A percentile compares a stretch with the other conserved stretches of the same genome.
phyloP scores from a whole-genome alignment of 2,329 filamentous ascomycete genomes.

The Colletotrichum musae region DNA sequence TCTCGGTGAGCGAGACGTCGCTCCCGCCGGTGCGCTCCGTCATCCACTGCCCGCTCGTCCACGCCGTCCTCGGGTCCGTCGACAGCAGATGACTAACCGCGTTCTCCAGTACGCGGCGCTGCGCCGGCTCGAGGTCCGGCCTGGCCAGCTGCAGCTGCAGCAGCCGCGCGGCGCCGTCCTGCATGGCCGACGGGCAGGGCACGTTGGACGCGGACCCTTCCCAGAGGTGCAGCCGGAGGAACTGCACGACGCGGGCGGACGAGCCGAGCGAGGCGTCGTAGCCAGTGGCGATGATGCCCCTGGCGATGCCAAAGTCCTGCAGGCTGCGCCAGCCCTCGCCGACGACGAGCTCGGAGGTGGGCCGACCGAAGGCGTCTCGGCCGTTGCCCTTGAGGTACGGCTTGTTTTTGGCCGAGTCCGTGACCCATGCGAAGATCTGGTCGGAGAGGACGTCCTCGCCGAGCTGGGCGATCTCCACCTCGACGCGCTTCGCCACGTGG shows the following conservation, averaged over 20 bases:
- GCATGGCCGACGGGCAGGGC: constrained; percentile 77
- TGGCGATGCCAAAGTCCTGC: constrained; percentile 70
- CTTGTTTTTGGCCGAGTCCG: constrained; percentile 76
- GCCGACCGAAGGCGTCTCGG: constrained; percentile 73
- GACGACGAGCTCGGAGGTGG: constrained; percentile 72
- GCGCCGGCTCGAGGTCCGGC: constrained; percentile 44
- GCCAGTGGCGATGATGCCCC: constrained; percentile 61
- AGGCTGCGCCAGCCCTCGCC: constrained; percentile 77
- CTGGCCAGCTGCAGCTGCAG: constrained; percentile 59
- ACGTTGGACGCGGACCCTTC: constrained; percentile 71
- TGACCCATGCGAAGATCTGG: constrained; percentile 69
- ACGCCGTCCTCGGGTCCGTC: constrained; percentile 65
- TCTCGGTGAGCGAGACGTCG: constrained; percentile 79
- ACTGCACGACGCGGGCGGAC: constrained; percentile 72
- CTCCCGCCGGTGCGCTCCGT: constrained; percentile 79
- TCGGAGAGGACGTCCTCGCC: constrained; percentile 68
- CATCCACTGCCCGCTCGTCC: constrained; percentile 86
- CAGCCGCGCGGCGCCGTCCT: constrained; percentile 71
- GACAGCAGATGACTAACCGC: constrained; percentile 69
- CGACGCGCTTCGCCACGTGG: constrained; percentile 54
- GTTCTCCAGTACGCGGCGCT: constrained; percentile 63
- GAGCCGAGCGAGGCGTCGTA: constrained; percentile 68
- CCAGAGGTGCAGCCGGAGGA: constrained; percentile 72
- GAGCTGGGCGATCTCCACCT: constrained; percentile 62
- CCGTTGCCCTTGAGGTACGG: constrained; percentile 71